Percentiles rank a stretch among this genome's conserved stretches.
Evolutionary conservation across 2,329 filamentous ascomycete genomes (phyloP).

Genomic region (Ilyonectria sp.): DNA sequence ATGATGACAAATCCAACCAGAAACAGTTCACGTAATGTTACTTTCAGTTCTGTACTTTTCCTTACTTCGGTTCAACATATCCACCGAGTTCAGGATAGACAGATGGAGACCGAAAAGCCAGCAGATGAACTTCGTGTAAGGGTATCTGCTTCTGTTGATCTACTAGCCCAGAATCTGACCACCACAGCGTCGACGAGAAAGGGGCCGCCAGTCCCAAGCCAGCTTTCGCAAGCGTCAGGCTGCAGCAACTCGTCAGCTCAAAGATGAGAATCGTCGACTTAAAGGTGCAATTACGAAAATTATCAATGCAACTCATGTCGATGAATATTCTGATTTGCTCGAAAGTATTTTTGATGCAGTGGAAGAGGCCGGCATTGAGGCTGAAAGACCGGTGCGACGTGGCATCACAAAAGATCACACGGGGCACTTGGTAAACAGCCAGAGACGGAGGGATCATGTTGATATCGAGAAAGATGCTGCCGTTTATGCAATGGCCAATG

Average conservation of each 20-base stretch:
- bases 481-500: no score
- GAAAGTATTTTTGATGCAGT: conserved; percentile 25
- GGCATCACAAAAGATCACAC: neutral
- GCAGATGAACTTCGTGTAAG: conserved; percentile 22
- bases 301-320: conserved; percentile 11
- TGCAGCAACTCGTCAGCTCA: conserved; percentile 28
- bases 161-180: neutral
- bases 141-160: neutral
- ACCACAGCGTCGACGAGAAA: conserved; percentile 46
- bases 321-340: conserved; percentile 27
- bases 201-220: conserved; percentile 50
- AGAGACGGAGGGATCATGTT: neutral
- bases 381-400: neutral
- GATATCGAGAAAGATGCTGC: neutral
- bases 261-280: conserved; percentile 1
- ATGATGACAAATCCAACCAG: conserved; percentile 15
- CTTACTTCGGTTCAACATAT: neutral
- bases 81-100: neutral
- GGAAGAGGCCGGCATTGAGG: conserved; percentile 21
- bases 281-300: no score
- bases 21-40: neutral
- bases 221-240: conserved; percentile 51
- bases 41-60: neutral
- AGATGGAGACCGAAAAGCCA: neutral
- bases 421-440: neutral